Evolutionary conservation across 805 yeast species (phyloP).

Genomic region (Saturnispora mendoncae): DNA sequence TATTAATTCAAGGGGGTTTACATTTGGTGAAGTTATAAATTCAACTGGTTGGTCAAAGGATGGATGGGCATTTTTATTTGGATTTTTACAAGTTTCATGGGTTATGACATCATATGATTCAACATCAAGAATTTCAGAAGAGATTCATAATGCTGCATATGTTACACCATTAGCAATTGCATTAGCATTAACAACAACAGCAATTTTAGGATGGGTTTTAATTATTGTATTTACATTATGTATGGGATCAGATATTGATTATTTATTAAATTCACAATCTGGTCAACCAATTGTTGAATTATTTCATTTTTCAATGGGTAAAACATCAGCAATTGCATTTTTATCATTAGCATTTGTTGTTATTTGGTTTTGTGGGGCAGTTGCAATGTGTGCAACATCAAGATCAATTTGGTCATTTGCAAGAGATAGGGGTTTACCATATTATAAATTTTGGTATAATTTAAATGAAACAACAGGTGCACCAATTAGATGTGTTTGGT

Average conservation of each 20-base stretch:
- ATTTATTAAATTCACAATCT: conserved; percentile 28
- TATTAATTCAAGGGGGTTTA: conserved; percentile 36
- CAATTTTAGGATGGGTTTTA: conserved; percentile 41
- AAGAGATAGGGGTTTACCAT: conserved; percentile 47
- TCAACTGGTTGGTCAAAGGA: conserved; percentile 41
- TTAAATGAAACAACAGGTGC: conserved; percentile 32
- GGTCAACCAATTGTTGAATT: conserved; percentile 49
- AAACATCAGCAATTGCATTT: conserved; percentile 43
- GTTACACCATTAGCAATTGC: conserved; percentile 53
- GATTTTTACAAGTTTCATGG: conserved; percentile 53
- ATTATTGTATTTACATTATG: conserved; percentile 39
- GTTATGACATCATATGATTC: conserved; percentile 52
- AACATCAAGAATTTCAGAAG: conserved; percentile 47
- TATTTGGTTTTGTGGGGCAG: conserved; percentile 45
- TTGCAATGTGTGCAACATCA: conserved; percentile 40
- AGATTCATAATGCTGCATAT: conserved; percentile 44
- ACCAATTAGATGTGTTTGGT: conserved; percentile 39
- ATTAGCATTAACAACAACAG: conserved; percentile 41
- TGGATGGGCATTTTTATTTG: conserved; percentile 50
- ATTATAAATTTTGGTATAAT: conserved; percentile 35
- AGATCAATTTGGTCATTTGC: conserved; percentile 51
- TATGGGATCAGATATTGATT: conserved; percentile 33
- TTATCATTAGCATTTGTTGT: conserved; percentile 41
- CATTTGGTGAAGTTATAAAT: conserved; percentile 40
- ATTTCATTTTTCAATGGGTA: conserved; percentile 43